Evolutionary conservation across 2,329 filamentous ascomycete genomes (phyloP).

Genomic region (Alternaria sp.): DNA sequence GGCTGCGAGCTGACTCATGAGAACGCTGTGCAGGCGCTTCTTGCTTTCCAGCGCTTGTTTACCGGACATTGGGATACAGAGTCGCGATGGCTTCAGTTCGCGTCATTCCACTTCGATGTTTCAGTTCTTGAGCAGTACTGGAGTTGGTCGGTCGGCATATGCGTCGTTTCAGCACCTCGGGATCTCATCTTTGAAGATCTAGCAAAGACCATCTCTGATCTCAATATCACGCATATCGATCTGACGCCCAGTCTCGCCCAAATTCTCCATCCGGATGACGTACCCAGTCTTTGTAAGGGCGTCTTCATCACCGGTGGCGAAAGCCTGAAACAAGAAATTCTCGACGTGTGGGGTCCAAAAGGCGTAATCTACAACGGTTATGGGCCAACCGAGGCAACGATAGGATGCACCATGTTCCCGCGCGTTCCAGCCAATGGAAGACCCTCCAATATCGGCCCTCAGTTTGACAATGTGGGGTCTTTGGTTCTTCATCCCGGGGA

Average conservation of each 20-base stretch:
- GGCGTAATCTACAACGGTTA: slow-evolving; percentile 88
- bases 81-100: slow-evolving; percentile 90
- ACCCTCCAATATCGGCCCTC: slow-evolving; percentile 84
- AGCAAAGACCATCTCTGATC: slow-evolving; percentile 70
- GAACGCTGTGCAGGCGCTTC: slow-evolving; percentile 87
- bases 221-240: slow-evolving; percentile 88
- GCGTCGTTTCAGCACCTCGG: slow-evolving; percentile 79
- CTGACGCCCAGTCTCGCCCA: slow-evolving; percentile 86
- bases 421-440: slow-evolving; percentile 78
- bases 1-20: slow-evolving; percentile 88
- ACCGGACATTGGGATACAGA: slow-evolving; percentile 71
- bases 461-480: slow-evolving; percentile 86
- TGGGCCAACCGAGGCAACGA: slow-evolving; percentile 90
- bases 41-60: slow-evolving; percentile 83
- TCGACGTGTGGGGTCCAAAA: slow-evolving; percentile 82
- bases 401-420: slow-evolving; percentile 89
- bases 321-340: slow-evolving; percentile 83
- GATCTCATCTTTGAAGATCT: slow-evolving; percentile 88
- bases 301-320: slow-evolving; percentile 96
- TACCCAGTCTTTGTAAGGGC: slow-evolving; percentile 78
- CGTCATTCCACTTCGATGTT: slow-evolving; percentile 93
- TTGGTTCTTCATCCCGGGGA: slow-evolving; percentile 77
- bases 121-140: slow-evolving; percentile 93
- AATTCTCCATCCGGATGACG: slow-evolving; percentile 77
- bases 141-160: slow-evolving; percentile 91